Conservation (phyloP, 352 stramenopile species). For the Pythium sukuiense region DNA sequence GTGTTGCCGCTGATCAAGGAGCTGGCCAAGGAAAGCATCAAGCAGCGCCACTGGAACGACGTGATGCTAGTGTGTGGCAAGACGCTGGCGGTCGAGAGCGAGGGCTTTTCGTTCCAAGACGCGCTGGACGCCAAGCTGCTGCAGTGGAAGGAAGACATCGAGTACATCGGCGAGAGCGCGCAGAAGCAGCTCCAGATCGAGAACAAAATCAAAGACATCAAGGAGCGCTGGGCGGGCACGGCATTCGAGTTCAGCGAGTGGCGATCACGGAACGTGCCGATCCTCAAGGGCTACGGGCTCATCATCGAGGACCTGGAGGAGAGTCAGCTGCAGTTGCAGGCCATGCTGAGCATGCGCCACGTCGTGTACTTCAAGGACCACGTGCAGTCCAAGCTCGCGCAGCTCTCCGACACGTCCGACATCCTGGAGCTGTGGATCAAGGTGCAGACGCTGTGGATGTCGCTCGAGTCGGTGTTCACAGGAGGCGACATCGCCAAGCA, state of each 20-base stretch:
- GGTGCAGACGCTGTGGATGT: constrained; percentile 98
- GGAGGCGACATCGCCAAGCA: constrained; percentile 99
- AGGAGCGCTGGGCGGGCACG: constrained; percentile 90
- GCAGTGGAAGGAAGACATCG: constrained; percentile 92
- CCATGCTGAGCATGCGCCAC: constrained; percentile 97
- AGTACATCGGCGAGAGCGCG: constrained; percentile 97
- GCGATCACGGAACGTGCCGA: constrained; percentile 94
- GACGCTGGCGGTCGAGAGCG: constrained; percentile 85
- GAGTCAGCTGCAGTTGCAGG: constrained; percentile 97
- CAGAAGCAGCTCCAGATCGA: constrained; percentile 99
- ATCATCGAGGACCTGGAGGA: constrained; percentile 98
- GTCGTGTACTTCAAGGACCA: constrained; percentile 96
- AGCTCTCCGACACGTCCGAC: constrained; percentile 96
- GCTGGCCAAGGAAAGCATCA: constrained; percentile 96
- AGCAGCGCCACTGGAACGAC: constrained; percentile 95
- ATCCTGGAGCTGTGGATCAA: constrained; percentile 98
- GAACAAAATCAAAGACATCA: constrained; percentile 93
- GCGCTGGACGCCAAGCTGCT: constrained; percentile 91
- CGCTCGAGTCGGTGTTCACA: constrained; percentile 98
- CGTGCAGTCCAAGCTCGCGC: constrained; percentile 92
- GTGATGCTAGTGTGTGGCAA: constrained; percentile 85
- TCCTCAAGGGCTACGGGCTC: constrained; percentile 94
- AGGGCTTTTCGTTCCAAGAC: too few species aligned
- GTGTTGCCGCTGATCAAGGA: constrained; percentile 96
- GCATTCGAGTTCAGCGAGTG: constrained; percentile 95